Evolutionary conservation across 2,329 filamentous ascomycete species (phyloP), one percentile per base, ranked within the genome.

Genomic region (Claviceps digitariae): DNA sequence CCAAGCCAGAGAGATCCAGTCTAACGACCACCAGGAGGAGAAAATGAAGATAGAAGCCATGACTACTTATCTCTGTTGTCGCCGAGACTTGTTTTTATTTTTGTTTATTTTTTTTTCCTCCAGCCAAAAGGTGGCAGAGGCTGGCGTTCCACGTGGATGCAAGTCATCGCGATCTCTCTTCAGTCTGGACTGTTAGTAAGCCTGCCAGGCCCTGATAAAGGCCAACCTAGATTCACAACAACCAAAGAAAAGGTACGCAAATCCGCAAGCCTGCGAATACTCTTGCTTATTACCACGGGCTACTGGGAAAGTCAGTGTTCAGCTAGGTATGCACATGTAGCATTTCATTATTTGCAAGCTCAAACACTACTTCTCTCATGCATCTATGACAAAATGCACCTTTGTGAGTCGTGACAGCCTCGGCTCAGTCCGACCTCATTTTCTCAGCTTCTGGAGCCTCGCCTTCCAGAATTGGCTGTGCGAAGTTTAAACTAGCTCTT

Each of bases 161-260:
- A 51, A 48, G 51, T 46, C 52, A 48, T 51, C 45, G 52, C 21
- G 48, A 55, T 55, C 54, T 44, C 47, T 50, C 52, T 44, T 17
- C 27, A 8, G 9, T 8, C 5, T 29, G 5, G 9, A 27, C n/a
- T 9, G 25, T 50, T 44, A 44, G 38, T 51, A 51, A 51, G 50
- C 50, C 31, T 34, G 31, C 8, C 8, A 23, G 41, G 31, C 20
- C 23, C 20, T 27, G 49, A 44, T 44, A 3, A n/a, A 40, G 48
- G 40, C 49, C n/a, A 29, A 23, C 3, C 13, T 15, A 25, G 8
- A 31, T 43, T 43, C 17, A 40, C 31, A 25, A 44, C 38, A 29
- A 34, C 40, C 40, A 43, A 43, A 38, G 4, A 29, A 17, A 38
- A 38, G 17, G 1, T 38, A 5, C 15, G 36, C 12, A 17, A 38